These are phyloP conservation scores for Croton laevigatus DNA, from an alignment of 441 rosid genomes.

Conservation along the genomic window DNA sequence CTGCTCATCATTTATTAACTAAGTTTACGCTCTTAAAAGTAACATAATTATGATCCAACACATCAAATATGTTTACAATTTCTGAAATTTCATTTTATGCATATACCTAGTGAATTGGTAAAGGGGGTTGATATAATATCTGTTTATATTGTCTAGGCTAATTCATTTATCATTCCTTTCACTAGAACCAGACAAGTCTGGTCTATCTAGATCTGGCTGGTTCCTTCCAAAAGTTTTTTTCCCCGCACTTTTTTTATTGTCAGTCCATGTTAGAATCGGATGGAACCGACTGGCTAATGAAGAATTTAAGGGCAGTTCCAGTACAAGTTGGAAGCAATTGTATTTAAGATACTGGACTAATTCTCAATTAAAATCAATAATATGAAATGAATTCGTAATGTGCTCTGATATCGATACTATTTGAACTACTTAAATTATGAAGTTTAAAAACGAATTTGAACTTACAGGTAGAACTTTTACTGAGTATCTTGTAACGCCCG, in stretches of 20 bases:
- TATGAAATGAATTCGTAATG: not conserved
- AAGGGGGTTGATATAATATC: too few relatives aligned
- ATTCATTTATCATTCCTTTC: too few relatives aligned
- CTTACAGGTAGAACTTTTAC: slow-evolving; percentile 91
- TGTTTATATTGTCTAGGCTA: too few relatives aligned
- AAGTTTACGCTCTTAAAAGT: not conserved
- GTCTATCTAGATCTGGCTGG: too few relatives aligned
- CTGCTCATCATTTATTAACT: not conserved
- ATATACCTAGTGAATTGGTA: not conserved
- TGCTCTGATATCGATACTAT: not conserved
- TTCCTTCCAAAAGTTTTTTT: too few relatives aligned
- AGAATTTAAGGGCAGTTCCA: too few relatives aligned
- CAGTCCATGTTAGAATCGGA: too few relatives aligned
- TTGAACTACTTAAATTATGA: not conserved
- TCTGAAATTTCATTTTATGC: not conserved
- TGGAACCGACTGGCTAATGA: too few relatives aligned
- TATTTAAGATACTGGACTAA: not conserved
- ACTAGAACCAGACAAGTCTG: too few relatives aligned
- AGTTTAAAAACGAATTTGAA: slow-evolving; percentile 17
- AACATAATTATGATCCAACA: not conserved
- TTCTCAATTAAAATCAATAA: not conserved
- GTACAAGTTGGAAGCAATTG: too few relatives aligned
- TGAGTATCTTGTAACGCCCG: slow-evolving; percentile 61
- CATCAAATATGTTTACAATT: not conserved
- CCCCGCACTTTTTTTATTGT: too few relatives aligned